These are phyloP conservation scores for Candida adriatica DNA, from an alignment of 805 yeast genomes.

Conservation along the genomic window DNA sequence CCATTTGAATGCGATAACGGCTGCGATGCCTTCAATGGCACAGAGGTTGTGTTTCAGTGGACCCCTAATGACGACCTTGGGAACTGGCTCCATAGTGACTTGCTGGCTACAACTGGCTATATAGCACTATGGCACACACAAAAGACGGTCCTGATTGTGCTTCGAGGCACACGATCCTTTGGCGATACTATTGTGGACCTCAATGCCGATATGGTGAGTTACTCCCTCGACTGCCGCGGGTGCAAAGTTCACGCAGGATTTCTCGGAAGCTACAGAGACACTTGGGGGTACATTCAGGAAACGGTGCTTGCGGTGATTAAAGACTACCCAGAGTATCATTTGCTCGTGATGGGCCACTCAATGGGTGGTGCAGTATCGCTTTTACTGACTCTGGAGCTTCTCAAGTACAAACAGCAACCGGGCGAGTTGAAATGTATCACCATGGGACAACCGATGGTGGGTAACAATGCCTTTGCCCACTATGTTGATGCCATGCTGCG, in stretches of 20 bases:
- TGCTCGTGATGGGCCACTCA: constrained; percentile 22
- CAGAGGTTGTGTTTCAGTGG: constrained; percentile 22
- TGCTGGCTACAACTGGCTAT: constrained; percentile 21
- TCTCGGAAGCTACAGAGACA: constrained; percentile 8
- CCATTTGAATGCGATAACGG: constrained; percentile 22
- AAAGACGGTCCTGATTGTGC: constrained; percentile 8
- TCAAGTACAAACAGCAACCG: constrained; percentile 1
- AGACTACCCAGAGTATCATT: constrained; percentile 6
- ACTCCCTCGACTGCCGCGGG: constrained; percentile 10
- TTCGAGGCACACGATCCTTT: constrained; percentile 23
- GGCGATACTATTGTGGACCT: constrained; percentile 22
- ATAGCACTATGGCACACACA: constrained; percentile 15
- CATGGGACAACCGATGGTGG: constrained; percentile 25
- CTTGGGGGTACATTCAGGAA: constrained; percentile 8
- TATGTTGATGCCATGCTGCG: constrained; percentile 10
- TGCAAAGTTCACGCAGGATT: constrained; percentile 23
- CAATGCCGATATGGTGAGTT: constrained; percentile 19
- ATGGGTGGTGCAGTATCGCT: constrained; percentile 23
- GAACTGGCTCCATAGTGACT: constrained; percentile 1
- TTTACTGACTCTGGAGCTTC: constrained; percentile 11
- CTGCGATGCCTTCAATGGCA: constrained; percentile 18
- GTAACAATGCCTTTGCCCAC: constrained; percentile 13
- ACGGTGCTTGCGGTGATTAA: neutral
- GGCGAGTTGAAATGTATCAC: constrained; percentile 8
- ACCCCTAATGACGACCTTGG: constrained; percentile 12